phyloP scores from a whole-genome alignment of 148 eudicot species.

The Tetragonia tetragonoides region DNA sequence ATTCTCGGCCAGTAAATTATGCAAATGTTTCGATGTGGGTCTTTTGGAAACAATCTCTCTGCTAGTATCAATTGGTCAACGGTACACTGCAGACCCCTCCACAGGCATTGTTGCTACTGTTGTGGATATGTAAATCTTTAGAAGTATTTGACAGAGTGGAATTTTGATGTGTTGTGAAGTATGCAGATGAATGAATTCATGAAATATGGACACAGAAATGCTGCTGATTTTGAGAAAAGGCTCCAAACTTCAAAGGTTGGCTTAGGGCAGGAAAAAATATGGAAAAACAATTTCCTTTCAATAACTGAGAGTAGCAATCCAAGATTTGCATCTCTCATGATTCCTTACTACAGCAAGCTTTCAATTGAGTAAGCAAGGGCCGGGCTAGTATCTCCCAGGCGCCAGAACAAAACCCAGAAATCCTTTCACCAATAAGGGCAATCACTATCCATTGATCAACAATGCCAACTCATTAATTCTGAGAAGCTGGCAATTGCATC shows the following conservation, averaged over 20 bases:
- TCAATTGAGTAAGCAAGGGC: background rate
- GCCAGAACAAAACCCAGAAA: background rate
- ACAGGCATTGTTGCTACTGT: background rate
- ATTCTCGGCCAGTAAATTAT: background rate
- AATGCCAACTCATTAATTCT: background rate
- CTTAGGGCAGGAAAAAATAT: background rate
- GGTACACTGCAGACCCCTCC: background rate
- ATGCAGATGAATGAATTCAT: too few species aligned
- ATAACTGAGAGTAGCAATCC: background rate
- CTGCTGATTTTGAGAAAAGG: background rate
- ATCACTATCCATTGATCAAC: background rate
- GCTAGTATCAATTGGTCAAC: background rate
- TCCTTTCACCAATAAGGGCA: background rate
- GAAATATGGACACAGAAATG: too few species aligned
- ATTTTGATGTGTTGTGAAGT: too few species aligned
- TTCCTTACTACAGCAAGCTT: background rate
- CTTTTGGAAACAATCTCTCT: background rate
- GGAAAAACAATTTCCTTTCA: background rate
- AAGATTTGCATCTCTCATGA: background rate
- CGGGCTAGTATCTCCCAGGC: background rate
- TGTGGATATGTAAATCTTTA: too few species aligned
- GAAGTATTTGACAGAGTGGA: too few species aligned
- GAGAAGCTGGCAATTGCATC: background rate
- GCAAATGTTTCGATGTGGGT: background rate
- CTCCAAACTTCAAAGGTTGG: background rate